A percentile compares a stretch with the other conserved stretches of the same genome.
Conservation (phyloP, 2,329 filamentous ascomycete species). For the Fusarium oligoseptatum region DNA sequence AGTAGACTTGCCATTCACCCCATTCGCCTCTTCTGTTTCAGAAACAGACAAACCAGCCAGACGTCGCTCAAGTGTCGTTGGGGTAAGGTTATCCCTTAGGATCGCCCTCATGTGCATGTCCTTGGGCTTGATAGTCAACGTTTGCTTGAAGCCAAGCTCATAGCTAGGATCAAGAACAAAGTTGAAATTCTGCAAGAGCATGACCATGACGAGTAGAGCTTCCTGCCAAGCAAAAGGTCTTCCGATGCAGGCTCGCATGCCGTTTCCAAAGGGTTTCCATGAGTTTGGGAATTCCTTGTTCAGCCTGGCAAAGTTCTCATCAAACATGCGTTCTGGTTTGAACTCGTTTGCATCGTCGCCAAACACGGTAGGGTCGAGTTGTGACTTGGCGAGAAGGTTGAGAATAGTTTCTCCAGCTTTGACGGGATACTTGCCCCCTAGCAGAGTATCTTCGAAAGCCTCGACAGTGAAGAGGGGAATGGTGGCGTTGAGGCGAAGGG, state of each 20-base stretch:
- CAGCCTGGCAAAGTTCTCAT: background rate
- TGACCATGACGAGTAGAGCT: constrained; percentile 69
- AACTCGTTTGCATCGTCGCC: background rate
- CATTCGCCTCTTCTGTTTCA: background rate
- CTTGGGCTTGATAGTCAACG: constrained; percentile 36
- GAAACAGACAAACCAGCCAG: background rate
- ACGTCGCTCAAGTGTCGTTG: background rate
- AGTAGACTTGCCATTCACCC: background rate
- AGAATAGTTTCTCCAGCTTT: background rate
- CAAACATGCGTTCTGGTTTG: background rate
- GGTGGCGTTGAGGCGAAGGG: background rate
- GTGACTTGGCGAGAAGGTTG: background rate
- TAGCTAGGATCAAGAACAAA: constrained; percentile 73
- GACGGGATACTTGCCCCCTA: background rate
- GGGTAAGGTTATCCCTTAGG: background rate
- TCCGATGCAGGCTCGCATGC: constrained; percentile 77
- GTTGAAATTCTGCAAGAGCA: constrained; percentile 79
- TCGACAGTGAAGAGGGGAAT: constrained; percentile 2
- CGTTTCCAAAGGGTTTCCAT: constrained; percentile 82
- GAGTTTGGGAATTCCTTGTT: constrained; percentile 70
- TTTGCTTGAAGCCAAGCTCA: constrained; percentile 64
- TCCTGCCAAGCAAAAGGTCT: constrained; percentile 82
- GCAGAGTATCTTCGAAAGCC: background rate
- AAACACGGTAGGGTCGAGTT: background rate
- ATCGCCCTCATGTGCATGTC: background rate